Evolutionary conservation across 805 yeast genomes (phyloP), one percentile per base, ranked within the genome.

Genomic region (Teunomyces pallodes): DNA sequence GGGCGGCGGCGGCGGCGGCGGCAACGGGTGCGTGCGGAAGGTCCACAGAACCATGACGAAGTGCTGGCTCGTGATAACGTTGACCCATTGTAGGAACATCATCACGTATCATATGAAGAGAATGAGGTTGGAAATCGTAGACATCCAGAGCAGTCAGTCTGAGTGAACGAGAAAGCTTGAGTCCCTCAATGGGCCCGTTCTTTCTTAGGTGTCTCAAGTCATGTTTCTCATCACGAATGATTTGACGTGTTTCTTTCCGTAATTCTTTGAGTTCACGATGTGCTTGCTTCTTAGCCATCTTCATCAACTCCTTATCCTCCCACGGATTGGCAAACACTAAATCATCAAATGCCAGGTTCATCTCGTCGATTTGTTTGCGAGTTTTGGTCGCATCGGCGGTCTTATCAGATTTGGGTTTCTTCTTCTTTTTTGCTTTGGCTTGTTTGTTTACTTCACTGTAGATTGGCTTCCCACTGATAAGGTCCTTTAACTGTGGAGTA

Each of bases 401-500:
- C 6, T 20, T 26, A n/a, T 5, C n/a, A 39, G 16, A 6, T 4
- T 9, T 16, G 32, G 43, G 30, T 38, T 43, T 43, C 42, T 33
- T 40, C 17, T 42, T 57, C 49, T 50, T 54, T 49, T 55, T 57
- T 42, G 51, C 53, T 47, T 56, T 57, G 5, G 64, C 53, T 46
- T 63, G 70, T 46, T 62, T 58, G 53, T 67, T 67, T 17, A 75
- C 77, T 28, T 69, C 66, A 14, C 65, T 59, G 49, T 73, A 73
- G 14, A 73, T 71, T 4, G 77, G 78, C 51, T 69, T 70, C 43
- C 69, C 65, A 10, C 52, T 50, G 9, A 73, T 61, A 57, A 69
- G 54, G 26, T 56, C 61, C 47, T 57, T 58, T 45, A 73, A 59
- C n/a, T 58, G 55, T 3, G 78, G 77, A 2, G 78, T 72, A 14